These are phyloP conservation scores for Aspergillus udagawae DNA, from an alignment of 2,329 filamentous ascomycete genomes.

Conservation along the genomic window DNA sequence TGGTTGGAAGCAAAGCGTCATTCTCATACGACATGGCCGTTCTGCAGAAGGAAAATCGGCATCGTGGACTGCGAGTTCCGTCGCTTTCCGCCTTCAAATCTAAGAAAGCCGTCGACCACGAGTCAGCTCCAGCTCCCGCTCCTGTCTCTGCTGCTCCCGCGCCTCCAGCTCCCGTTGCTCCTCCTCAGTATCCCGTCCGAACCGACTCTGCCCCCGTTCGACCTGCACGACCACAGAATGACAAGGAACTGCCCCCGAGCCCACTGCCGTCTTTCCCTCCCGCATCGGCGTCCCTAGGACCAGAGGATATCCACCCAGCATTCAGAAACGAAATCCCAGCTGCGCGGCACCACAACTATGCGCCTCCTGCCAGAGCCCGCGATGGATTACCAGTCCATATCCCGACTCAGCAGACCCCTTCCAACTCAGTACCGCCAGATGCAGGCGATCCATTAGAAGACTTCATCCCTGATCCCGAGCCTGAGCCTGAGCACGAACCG, in stretches of 20 bases:
- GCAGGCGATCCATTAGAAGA: constrained; percentile 25
- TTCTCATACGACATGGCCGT: constrained; percentile 24
- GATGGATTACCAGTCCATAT: neutral
- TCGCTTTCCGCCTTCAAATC: constrained; percentile 30
- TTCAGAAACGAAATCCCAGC: neutral
- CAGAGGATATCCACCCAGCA: neutral
- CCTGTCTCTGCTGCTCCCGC: neutral
- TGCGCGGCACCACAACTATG: neutral
- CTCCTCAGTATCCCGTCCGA: constrained; percentile 4
- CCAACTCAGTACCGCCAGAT: constrained; percentile 9
- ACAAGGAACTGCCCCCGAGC: constrained; percentile 25
- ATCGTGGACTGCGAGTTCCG: constrained; percentile 30
- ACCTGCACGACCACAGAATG: constrained; percentile 14
- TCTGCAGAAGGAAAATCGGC: constrained; percentile 32
- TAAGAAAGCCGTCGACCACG: constrained; percentile 22
- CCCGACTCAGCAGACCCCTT: constrained; percentile 7
- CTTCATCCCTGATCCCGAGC: constrained; percentile 32
- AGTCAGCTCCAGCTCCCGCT: neutral
- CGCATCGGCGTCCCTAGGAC: constrained; percentile 7
- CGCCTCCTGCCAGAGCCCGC: neutral
- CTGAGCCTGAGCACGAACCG: constrained; percentile 13
- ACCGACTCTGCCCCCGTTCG: constrained; percentile 12
- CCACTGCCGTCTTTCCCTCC: constrained; percentile 14
- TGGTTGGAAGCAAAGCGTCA: constrained; percentile 3
- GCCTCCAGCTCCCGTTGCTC: constrained; percentile 7